phyloP scores from a whole-genome alignment of 192 early-diverging fungal species.

The Mortierella claussenii region DNA sequence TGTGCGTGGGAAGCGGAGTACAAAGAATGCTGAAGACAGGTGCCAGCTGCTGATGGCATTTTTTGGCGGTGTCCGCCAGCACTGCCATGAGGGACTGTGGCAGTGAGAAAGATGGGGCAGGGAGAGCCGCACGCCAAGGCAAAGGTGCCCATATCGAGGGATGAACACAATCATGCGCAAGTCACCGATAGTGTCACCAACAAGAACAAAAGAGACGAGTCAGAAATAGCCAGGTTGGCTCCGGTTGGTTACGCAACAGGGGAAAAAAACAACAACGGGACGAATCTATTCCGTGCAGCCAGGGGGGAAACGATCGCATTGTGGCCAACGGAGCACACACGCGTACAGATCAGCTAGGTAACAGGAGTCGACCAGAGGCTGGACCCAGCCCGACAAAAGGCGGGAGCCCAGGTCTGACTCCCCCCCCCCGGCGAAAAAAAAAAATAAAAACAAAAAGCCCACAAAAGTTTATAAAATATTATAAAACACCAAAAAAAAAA shows the following conservation, averaged over 20 bases:
- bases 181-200: neutral
- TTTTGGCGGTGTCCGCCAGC: too few relatives aligned
- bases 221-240: neutral
- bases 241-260: neutral
- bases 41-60: too few relatives aligned
- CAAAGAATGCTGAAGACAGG: too few relatives aligned
- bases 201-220: neutral
- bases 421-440: neutral
- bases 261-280: slow-evolving; percentile 4
- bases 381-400: neutral
- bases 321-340: neutral
- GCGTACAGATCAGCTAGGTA: neutral
- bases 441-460: slow-evolving; percentile 2
- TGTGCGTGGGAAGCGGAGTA: too few relatives aligned
- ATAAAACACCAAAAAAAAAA: neutral
- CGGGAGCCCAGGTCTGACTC: slow-evolving; percentile 8
- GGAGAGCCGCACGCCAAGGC: too few relatives aligned
- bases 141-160: too few relatives aligned
- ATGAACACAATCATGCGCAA: too few relatives aligned
- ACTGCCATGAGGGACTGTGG: too few relatives aligned
- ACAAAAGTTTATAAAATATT: too few relatives aligned
- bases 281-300: neutral
- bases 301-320: neutral
- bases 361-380: neutral
- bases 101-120: too few relatives aligned